Base-by-base conservation (phyloP, 129 eudicot genomes). In the Lactuca saligna region DNA sequence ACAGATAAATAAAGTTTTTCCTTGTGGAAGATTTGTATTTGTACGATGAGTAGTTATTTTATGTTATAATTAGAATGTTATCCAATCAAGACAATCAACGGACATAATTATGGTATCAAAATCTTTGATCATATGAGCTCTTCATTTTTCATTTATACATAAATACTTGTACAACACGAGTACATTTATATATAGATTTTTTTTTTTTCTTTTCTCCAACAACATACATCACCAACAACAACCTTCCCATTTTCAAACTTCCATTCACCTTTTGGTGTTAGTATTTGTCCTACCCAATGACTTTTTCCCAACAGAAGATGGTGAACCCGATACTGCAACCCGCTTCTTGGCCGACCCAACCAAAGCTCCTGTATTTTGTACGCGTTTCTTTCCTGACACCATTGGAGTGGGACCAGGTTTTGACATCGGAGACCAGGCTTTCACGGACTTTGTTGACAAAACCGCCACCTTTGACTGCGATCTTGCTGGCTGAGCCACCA, bases 291-390 rank as follows among this genome's bases (percentile, higher is more conserved):
- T 79, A n/a, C 80, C 91, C 75, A 5, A 4, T 0, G 96, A 81
- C 62, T 79, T 89, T 71, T 90, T 76, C 53, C 83, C 65, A 0
- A 71, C 73, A 4, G 79, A 75, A 57, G 84, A 71, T 4, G 89
- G 74, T 34, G 87, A 74, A 53, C 70, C 67, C 9, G 79, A 48
- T 61, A 79, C 83, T 7, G 88, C 84, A 20, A 82, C 70, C 69
- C 82, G 78, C 73, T 92, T 86, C 81, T 85, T 93, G 61, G 81
- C 84, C 4, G 88, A 79, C 46, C 83, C 82, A 3, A 55, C 72
- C 14, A 70, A 38, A 8, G 20, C 49, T 37, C 54, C 10, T 57
- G 70, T 84, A 33, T 69, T 86, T 0, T 79, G 73, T 9, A 78
- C 76, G 10, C 80, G 84, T 31, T 49, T 59, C 65, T 78, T 82